These are phyloP conservation scores for Candida methanosorbosa DNA, from an alignment of 805 yeast genomes.

Conservation along the genomic window DNA sequence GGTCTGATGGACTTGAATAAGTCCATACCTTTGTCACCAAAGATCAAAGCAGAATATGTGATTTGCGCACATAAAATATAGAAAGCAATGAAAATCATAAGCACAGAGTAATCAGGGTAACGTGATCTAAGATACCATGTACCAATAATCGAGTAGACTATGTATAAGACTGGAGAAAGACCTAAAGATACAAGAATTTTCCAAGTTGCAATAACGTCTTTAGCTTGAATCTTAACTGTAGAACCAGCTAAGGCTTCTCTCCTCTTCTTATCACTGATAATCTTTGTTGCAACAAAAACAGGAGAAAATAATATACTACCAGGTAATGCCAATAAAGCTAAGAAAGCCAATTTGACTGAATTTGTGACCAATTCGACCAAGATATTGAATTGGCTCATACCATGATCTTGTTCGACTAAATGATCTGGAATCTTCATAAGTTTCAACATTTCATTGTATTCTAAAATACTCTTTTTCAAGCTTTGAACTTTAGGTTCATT, in stretches of 20 bases:
- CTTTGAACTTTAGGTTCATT: slow-evolving; percentile 59
- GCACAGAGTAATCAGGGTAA: slow-evolving; percentile 10
- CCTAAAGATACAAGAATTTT: slow-evolving; percentile 85
- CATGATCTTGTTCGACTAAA: slow-evolving; percentile 39
- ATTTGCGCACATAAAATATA: slow-evolving; percentile 63
- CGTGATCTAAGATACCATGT: slow-evolving; percentile 24
- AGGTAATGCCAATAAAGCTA: slow-evolving; percentile 67
- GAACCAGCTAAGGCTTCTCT: slow-evolving; percentile 75
- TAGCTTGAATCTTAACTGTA: slow-evolving; percentile 83
- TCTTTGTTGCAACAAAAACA: slow-evolving; percentile 70
- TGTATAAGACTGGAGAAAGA: slow-evolving; percentile 79
- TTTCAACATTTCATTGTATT: slow-evolving; percentile 54
- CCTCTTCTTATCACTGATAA: slow-evolving; percentile 66
- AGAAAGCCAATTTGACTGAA: slow-evolving; percentile 38
- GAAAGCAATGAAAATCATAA: slow-evolving; percentile 31
- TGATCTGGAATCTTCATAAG: slow-evolving; percentile 48
- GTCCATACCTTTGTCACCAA: slow-evolving; percentile 94
- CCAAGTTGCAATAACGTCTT: slow-evolving; percentile 97
- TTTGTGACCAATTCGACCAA: slow-evolving; percentile 17
- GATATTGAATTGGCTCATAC: slow-evolving; percentile 14
- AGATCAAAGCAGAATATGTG: slow-evolving; percentile 82
- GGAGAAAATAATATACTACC: slow-evolving; percentile 88
- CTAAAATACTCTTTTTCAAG: slow-evolving; percentile 53
- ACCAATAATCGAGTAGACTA: slow-evolving; percentile 65
- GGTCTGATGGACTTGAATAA: slow-evolving; percentile 78